phyloP scores from a whole-genome alignment of 2,329 filamentous ascomycete species.

The Stagonosporopsis chrysanthemi region DNA sequence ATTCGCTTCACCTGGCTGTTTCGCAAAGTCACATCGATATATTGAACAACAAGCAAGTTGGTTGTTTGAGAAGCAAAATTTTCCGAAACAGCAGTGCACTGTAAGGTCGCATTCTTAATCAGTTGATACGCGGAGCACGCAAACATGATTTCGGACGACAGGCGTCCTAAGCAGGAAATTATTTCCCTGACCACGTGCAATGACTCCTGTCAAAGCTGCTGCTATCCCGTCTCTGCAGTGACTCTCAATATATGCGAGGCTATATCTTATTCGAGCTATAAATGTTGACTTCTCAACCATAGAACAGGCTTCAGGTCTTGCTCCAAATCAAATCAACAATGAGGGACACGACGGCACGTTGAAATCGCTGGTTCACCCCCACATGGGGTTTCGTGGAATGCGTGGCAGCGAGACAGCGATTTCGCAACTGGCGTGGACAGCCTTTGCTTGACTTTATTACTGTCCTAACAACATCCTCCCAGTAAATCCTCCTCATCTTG shows the following conservation, averaged over 20 bases:
- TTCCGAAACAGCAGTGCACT: background rate
- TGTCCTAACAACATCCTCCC: background rate
- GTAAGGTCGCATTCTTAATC: background rate
- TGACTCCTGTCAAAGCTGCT: constrained; percentile 6
- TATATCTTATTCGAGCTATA: background rate
- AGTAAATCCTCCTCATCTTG: background rate
- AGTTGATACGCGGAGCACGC: background rate
- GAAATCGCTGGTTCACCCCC: background rate
- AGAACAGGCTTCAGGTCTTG: background rate
- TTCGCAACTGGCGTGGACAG: background rate
- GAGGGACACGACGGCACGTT: background rate
- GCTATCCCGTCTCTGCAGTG: background rate
- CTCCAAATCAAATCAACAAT: background rate
- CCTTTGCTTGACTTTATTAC: background rate
- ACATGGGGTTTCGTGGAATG: too few relatives aligned
- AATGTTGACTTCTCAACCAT: background rate
- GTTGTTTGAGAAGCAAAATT: background rate
- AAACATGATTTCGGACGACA: background rate
- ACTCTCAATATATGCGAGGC: background rate
- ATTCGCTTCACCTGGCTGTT: background rate
- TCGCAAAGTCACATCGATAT: background rate
- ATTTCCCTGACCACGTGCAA: background rate
- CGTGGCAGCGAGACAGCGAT: background rate
- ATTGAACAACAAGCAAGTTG: background rate
- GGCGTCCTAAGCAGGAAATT: background rate